These are phyloP conservation scores for Drechslera avenae DNA, from an alignment of 2,329 filamentous ascomycete genomes.

Conservation along the genomic window DNA sequence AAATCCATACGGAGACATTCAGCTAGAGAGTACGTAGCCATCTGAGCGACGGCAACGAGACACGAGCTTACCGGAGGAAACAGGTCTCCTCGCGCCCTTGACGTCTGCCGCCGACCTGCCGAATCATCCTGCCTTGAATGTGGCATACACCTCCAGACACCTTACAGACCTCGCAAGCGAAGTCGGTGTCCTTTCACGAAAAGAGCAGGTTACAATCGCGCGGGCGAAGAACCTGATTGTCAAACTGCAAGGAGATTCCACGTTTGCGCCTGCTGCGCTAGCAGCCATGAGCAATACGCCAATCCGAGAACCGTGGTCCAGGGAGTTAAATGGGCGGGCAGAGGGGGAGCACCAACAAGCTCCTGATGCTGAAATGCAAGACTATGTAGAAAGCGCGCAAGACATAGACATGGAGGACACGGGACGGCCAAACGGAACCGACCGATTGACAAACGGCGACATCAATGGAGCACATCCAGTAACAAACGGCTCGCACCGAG, in stretches of 20 bases:
- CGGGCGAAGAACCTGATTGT: conserved; percentile 75
- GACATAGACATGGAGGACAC: conserved; percentile 40
- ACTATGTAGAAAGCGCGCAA: conserved; percentile 16
- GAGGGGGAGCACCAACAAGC: conserved; percentile 17
- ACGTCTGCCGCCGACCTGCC: conserved; percentile 76
- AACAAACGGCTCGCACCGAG: conserved; percentile 30
- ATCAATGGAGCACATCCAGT: conserved; percentile 25
- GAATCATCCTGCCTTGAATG: conserved; percentile 73
- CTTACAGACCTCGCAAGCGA: conserved; percentile 73
- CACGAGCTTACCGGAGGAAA: conserved; percentile 32
- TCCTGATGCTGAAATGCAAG: conserved; percentile 20
- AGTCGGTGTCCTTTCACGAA: conserved; percentile 72
- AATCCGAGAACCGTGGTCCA: conserved; percentile 23
- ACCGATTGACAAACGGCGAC: conserved; percentile 10
- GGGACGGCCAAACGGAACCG: conserved; percentile 24
- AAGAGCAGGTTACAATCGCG: conserved; percentile 74
- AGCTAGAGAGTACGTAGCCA: conserved; percentile 66
- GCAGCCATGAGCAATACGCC: conserved; percentile 54
- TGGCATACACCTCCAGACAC: conserved; percentile 75
- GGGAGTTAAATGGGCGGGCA: conserved; percentile 11
- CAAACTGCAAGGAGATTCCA: conserved; percentile 74
- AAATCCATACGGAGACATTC: conserved; percentile 75
- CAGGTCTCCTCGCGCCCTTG: conserved; percentile 76
- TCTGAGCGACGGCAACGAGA: conserved; percentile 3
- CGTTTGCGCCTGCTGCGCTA: conserved; percentile 63